These are phyloP conservation scores for Leishmania turanica DNA, from an alignment of 208 protist genomes.

Conservation along the genomic window DNA sequence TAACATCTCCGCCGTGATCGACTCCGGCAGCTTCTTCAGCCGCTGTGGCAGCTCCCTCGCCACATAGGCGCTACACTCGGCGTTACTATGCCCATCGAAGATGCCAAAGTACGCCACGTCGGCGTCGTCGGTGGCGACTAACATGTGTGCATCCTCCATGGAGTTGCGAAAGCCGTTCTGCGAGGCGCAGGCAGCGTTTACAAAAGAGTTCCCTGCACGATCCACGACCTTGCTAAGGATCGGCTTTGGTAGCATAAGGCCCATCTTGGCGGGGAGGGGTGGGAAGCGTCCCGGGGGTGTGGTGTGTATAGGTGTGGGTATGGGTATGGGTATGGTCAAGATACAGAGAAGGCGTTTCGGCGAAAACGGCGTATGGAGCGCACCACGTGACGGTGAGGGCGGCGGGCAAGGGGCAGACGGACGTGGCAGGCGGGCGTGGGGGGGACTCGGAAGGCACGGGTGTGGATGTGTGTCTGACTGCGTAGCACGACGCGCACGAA, in stretches of 20 bases:
- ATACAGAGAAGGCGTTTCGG: background rate
- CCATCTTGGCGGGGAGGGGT: conserved; percentile 46
- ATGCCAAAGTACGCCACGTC: conserved; percentile 76
- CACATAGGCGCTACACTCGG: conserved; percentile 78
- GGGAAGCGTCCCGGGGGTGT: background rate
- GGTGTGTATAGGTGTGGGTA: background rate
- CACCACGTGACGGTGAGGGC: background rate
- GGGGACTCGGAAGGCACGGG: background rate
- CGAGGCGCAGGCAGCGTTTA: conserved; percentile 52
- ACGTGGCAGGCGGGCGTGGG: background rate
- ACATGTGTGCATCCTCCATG: conserved; percentile 92
- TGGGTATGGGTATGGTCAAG: background rate
- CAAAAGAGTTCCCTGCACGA: conserved; percentile 63
- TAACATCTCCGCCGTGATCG: conserved; percentile 59
- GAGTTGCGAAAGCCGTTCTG: conserved; percentile 84
- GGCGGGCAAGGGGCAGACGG: background rate
- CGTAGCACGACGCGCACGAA: background rate
- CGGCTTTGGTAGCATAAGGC: conserved; percentile 82
- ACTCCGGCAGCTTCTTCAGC: conserved; percentile 54
- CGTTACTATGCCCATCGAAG: conserved; percentile 92
- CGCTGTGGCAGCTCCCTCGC: conserved; percentile 55
- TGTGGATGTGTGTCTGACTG: background rate
- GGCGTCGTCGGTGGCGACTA: conserved; percentile 34
- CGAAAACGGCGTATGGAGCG: background rate
- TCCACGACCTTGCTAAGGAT: conserved; percentile 87